Evolutionary conservation across 495 filamentous ascomycete genomes (phyloP), one percentile per base, ranked within the genome.

Genomic region (Gamarada debralockiae): DNA sequence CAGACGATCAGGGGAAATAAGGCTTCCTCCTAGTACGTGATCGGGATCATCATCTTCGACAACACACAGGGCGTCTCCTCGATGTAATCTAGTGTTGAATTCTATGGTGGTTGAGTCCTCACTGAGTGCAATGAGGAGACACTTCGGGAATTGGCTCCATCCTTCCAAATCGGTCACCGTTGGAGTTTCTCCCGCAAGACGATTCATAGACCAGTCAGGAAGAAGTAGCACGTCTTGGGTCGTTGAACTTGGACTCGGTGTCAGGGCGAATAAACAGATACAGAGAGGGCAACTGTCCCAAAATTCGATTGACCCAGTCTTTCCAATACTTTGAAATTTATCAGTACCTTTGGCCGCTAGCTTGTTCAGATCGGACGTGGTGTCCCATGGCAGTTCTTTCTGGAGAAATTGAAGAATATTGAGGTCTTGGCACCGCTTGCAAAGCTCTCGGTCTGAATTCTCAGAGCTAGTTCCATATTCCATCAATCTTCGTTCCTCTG

Each of bases 201-300:
- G 17, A 41, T 12, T 14, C 21, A 51, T 51, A 24, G 48, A 24
- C 48, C 48, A 51, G 34, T 51, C 48, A 3, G 48, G 34, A 13
- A 51, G 8, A 7, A 51, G 34, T 10, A 40, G 29, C n/a, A 51
- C 29, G 15, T 51, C 34, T n/a, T 51, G 34, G 37, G 15, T 22
- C 23, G 22, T 14, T n/a, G 38, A 52, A 21, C 50, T 52, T 21
- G 50, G 40, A 23, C 23, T 10, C 29, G 50, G 50, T 17, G 50
- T 45, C 15, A 43, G 31, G 41, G 50, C 50, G 23, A 52, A 52
- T 34, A 52, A 18, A 51, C 48, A 51, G 37, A 33, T 41, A 27
- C 48, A 51, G 14, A 51, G 10, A 24, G 48, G 34, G 41, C 37
- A 51, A 23, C 41, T 36, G 48, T 33, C 48, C 18, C 48, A 31